phyloP scores from a whole-genome alignment of 768 basidiomycete genomes.

The Pulveroboletus sp. region DNA sequence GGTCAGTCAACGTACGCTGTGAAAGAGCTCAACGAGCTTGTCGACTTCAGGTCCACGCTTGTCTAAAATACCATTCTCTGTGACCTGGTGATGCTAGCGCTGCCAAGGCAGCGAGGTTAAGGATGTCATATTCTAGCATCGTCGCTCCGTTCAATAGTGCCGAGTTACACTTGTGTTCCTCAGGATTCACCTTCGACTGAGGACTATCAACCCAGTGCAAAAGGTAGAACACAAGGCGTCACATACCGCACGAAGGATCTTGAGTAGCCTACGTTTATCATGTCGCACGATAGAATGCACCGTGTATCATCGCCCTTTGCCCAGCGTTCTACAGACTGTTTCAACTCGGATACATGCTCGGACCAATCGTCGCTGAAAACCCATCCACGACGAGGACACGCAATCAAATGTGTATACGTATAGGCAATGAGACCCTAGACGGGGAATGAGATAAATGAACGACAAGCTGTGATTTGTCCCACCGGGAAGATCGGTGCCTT shows the following conservation, averaged over 20 bases:
- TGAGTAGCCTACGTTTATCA: conserved; percentile 5
- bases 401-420: conserved; percentile 23
- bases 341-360: conserved; percentile 2
- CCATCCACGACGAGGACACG: conserved; percentile 14
- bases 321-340: conserved; percentile 9
- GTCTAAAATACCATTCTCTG: conserved; percentile 3
- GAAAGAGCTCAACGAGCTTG: conserved; percentile 22
- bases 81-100: conserved; percentile 8
- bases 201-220: conserved; percentile 7
- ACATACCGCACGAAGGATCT: conserved; percentile 16
- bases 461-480: not conserved
- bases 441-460: conserved; percentile 5
- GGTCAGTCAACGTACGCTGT: conserved; percentile 15
- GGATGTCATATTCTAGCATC: conserved; percentile 18
- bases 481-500: conserved; percentile 24
- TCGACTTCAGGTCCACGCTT: not conserved
- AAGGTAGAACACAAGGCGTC: not conserved
- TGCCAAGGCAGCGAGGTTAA: conserved; percentile 15
- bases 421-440: conserved; percentile 27
- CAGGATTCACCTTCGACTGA: conserved; percentile 6
- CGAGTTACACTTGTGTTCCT: conserved; percentile 23
- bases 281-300: conserved; percentile 13
- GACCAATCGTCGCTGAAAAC: conserved; percentile 8
- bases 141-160: conserved; percentile 13
- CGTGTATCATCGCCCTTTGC: not conserved